Conservation (phyloP, 768 basidiomycete species). For the Dentipellis sp. region DNA sequence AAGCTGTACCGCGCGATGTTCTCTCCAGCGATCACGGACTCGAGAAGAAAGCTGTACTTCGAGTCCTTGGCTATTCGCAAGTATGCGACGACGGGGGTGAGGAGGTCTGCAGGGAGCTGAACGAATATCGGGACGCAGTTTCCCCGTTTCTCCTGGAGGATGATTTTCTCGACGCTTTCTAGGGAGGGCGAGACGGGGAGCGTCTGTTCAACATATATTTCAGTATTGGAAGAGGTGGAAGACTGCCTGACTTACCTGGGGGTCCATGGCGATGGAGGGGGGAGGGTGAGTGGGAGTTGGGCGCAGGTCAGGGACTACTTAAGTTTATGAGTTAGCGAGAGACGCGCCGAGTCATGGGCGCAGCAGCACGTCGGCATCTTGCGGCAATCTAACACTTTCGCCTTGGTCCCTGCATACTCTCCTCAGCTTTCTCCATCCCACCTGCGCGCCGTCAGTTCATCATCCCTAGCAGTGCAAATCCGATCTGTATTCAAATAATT, state of each 20-base stretch:
- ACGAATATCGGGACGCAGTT: conserved; percentile 93
- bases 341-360: neutral
- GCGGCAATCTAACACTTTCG: neutral
- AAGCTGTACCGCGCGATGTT: conserved; percentile 91
- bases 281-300: neutral
- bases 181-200: conserved; percentile 64
- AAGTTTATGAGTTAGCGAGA: neutral
- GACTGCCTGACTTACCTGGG: conserved; percentile 13
- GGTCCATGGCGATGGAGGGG: conserved; percentile 13
- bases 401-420: neutral
- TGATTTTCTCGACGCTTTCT: conserved; percentile 64
- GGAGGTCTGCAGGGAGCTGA: conserved; percentile 88
- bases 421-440: neutral
- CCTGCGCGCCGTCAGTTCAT: neutral
- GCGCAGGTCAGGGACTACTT: no score
- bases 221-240: neutral
- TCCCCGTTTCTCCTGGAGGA: conserved; percentile 73
- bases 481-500: no score
- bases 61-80: conserved; percentile 87
- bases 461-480: neutral
- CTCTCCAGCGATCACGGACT: conserved; percentile 87
- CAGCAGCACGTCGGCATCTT: neutral
- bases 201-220: conserved; percentile 32
- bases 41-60: conserved; percentile 90
- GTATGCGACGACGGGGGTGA: conserved; percentile 97